A percentile compares a stretch with the other conserved stretches of the same genome.
These are phyloP conservation scores for Coniosporium tulheliwenetii DNA, from an alignment of 2,329 filamentous ascomycete species.

Conservation along the genomic window DNA sequence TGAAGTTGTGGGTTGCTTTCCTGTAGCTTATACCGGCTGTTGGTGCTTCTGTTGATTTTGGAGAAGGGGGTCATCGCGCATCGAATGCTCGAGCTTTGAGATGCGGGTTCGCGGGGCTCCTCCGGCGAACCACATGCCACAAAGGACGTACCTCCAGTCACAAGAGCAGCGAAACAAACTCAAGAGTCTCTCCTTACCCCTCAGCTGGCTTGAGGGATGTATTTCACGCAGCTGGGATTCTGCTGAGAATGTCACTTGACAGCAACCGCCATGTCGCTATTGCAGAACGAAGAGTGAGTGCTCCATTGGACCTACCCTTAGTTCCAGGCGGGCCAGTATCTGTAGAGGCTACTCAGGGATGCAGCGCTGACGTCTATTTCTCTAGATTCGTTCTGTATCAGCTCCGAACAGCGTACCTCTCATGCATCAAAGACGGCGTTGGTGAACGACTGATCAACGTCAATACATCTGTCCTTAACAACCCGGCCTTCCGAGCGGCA, in stretches of 20 bases:
- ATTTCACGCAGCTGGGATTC: too few species aligned
- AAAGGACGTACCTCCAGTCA: too few species aligned
- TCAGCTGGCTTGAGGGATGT: too few species aligned
- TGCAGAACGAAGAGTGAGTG: slow-evolving; percentile 28
- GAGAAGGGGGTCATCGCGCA: too few species aligned
- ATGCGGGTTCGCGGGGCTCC: too few species aligned
- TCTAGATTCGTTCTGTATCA: slow-evolving; percentile 66
- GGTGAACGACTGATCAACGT: slow-evolving; percentile 72
- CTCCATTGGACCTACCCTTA: background rate
- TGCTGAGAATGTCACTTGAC: too few species aligned
- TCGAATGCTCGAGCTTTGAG: too few species aligned
- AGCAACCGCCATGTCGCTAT: slow-evolving; percentile 21
- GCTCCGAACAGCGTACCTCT: slow-evolving; percentile 64
- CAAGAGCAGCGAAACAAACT: too few species aligned
- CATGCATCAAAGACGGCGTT: slow-evolving; percentile 67
- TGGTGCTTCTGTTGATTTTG: background rate
- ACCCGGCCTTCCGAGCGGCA: slow-evolving; percentile 65
- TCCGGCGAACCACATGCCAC: too few species aligned
- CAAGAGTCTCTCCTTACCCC: too few species aligned
- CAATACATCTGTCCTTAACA: slow-evolving; percentile 64
- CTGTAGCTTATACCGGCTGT: background rate
- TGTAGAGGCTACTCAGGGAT: background rate
- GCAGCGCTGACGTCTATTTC: background rate
- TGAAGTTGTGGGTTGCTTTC: slow-evolving; percentile 5
- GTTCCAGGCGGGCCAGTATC: background rate